Percentiles rank a stretch among this genome's conserved stretches.
Evolutionary conservation across 176 grass and related monocot genomes (phyloP).

Genomic region (Raddia distichophylla): DNA sequence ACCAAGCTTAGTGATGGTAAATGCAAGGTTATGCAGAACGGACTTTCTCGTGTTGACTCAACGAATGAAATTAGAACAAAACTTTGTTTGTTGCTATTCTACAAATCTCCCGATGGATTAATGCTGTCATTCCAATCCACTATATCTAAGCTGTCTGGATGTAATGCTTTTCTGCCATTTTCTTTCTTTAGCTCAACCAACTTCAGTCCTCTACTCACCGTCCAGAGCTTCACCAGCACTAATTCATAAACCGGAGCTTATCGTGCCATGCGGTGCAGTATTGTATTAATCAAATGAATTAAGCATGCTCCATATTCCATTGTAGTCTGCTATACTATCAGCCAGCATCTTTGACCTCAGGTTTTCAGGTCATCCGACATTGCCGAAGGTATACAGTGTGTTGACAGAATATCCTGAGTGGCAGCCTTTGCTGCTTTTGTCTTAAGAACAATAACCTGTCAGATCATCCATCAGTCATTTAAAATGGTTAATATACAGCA

Average conservation of each 20-base stretch:
- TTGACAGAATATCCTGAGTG: constrained; percentile 80
- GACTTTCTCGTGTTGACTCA: constrained; percentile 2
- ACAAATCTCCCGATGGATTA: neutral
- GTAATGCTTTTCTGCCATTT: neutral
- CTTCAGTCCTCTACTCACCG: neutral
- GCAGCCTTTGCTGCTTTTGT: constrained; percentile 88
- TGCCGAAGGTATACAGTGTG: constrained; percentile 93
- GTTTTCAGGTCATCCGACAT: constrained; percentile 87
- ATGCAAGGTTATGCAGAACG: constrained; percentile 2
- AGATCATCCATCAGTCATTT: constrained; percentile 12
- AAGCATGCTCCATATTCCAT: neutral
- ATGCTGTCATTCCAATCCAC: constrained; percentile 12
- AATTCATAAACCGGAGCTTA: constrained; percentile 7
- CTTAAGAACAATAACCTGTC: constrained; percentile 82
- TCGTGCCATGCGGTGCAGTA: neutral
- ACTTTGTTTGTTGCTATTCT: constrained; percentile 36
- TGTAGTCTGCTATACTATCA: neutral
- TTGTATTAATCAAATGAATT: neutral
- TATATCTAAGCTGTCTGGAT: constrained; percentile 18
- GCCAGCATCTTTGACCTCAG: constrained; percentile 41
- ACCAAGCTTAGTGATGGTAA: constrained; percentile 7
- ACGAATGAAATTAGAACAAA: constrained; percentile 37
- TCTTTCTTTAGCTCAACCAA: constrained; percentile 26
- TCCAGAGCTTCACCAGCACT: constrained; percentile 9
- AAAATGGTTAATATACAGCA: neutral